Conservation (phyloP, 1,284 basidiomycete species). For the Moniliophthora roreri region DNA sequence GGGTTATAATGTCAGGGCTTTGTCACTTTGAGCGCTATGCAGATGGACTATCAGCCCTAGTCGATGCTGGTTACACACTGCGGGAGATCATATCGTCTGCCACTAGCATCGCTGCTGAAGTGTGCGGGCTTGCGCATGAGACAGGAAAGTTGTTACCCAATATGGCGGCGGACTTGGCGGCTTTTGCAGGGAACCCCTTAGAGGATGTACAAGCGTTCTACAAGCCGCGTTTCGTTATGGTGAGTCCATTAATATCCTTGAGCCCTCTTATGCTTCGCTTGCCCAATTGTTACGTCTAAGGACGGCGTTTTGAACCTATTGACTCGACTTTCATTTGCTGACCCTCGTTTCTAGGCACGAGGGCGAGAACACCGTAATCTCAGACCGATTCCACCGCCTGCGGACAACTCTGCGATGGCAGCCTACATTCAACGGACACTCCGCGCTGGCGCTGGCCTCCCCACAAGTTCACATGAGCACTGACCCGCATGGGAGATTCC, state of each 20-base stretch:
- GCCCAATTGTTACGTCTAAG: not conserved
- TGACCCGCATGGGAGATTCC: not conserved
- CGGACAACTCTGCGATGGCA: slow-evolving; percentile 11
- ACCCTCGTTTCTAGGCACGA: slow-evolving; percentile 4
- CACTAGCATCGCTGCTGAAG: slow-evolving; percentile 12
- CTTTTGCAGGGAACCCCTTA: slow-evolving; percentile 15
- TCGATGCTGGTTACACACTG: slow-evolving; percentile 13
- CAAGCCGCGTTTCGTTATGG: slow-evolving; percentile 15
- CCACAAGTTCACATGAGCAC: not conserved
- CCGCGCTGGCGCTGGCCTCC: slow-evolving; percentile 9
- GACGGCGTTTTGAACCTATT: no score
- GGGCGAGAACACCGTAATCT: slow-evolving; percentile 12
- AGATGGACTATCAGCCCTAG: slow-evolving; percentile 13
- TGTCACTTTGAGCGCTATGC: slow-evolving; percentile 16
- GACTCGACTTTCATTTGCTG: no score
- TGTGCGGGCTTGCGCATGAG: slow-evolving; percentile 9
- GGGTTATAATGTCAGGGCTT: not conserved
- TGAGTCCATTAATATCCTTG: no score
- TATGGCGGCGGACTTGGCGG: slow-evolving; percentile 13
- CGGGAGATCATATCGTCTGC: slow-evolving; percentile 13
- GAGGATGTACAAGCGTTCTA: slow-evolving; percentile 12
- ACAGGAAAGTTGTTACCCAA: slow-evolving; percentile 13
- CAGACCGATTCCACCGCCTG: slow-evolving; percentile 10
- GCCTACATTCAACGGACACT: slow-evolving; percentile 1
- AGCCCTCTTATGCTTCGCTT: not conserved